Evolutionary conservation across 257 asterid species (phyloP), one percentile per base, ranked within the genome.

Genomic region (Nicotiana paniculata): DNA sequence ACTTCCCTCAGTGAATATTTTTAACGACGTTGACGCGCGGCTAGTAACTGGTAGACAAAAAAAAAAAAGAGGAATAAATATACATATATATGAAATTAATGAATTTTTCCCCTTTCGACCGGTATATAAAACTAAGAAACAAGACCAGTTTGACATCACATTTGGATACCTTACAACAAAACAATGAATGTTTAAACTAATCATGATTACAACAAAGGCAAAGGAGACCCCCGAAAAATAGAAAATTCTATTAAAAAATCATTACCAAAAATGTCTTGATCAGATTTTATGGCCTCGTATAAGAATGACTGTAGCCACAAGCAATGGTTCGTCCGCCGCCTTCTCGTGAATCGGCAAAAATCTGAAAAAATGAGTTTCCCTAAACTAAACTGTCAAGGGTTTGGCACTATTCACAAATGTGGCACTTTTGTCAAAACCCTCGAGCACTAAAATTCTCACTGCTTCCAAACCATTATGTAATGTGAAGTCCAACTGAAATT

Each of bases 391-490:
- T 80, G 85, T 81, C 88, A 84, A 48, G 10, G 82, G 72, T 81
- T 92, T 93, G 66, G 91, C 87, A 81, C 88, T 91, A 87, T 96
- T 94, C 43, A 93, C 98, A 82, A 91, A 93, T 30, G 97, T 94
- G 7, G 99, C 97, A 26, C 98, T 93, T 89, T 81, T 92, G 82
- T 94, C 74, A 51, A 96, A 89, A 55, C 91, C 91, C 57, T 93
- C 90, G 48, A 84, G 92, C 88, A 91, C 84, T 77, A 96, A 93
- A 79, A 93, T 91, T 81, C 95, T 90, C 84, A 94, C 92, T 2
- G 97, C 97, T 87, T 94, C 95, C 86, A 91, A 85, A 53, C 98
- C 99, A 64, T 83, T 87, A 81, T 89, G 94, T 75, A 92, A 85
- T 28, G 96, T 90, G 79, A 91, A 93, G 88, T 93, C 93, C 95